Conservation (phyloP, 106 monocot genomes). For the Acorus gramineus region DNA sequence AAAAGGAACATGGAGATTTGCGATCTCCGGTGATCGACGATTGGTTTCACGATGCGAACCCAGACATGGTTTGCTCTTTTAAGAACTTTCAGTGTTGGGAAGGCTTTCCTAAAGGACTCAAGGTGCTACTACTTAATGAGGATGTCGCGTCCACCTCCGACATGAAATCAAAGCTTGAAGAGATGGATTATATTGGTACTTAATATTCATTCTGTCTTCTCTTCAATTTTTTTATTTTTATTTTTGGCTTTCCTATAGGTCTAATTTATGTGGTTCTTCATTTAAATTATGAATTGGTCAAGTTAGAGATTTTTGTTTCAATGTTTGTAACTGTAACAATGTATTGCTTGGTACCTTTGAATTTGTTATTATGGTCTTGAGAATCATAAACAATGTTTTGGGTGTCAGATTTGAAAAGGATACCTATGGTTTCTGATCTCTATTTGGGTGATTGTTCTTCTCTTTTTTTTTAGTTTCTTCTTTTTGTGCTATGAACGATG, state of each 20-base stretch:
- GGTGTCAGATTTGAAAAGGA: not conserved
- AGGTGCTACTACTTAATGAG: constrained; percentile 34
- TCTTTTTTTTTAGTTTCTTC: constrained; percentile 35
- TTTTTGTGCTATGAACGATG: constrained; percentile 40
- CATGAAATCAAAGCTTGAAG: constrained; percentile 40
- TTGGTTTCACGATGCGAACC: constrained; percentile 7
- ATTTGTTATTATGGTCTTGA: too few relatives aligned
- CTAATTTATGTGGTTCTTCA: not conserved
- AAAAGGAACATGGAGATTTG: not conserved
- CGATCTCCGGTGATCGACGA: too few relatives aligned
- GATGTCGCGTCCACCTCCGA: constrained; percentile 24
- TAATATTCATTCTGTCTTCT: not conserved
- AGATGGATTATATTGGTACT: constrained; percentile 51
- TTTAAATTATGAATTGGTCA: not conserved
- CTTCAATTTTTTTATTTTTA: not conserved
- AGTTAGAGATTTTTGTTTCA: too few relatives aligned
- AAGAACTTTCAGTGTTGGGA: constrained; percentile 31
- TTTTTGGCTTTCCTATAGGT: not conserved
- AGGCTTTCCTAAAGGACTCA: constrained; percentile 56
- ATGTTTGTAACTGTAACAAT: too few relatives aligned
- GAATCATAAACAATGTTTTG: too few relatives aligned
- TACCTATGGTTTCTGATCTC: not conserved
- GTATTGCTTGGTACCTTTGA: too few relatives aligned
- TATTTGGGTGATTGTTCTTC: not conserved
- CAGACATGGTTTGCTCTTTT: constrained; percentile 20